Conservation (phyloP, 805 yeast species). For the Groenewaldozyma tartarivorans region DNA sequence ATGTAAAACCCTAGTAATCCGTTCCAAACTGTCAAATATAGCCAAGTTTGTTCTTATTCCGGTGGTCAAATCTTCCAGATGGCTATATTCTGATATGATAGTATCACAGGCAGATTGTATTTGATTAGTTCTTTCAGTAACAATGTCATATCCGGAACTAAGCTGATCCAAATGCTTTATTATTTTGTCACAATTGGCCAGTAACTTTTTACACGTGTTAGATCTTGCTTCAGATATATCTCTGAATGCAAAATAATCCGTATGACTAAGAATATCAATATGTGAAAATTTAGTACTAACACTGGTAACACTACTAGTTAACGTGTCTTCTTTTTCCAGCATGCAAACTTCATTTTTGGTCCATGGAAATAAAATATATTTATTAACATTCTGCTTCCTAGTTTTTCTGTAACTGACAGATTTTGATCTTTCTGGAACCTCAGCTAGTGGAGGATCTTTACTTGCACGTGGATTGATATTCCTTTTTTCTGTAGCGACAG, state of each 20-base stretch:
- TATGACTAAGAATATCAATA: conserved; percentile 31
- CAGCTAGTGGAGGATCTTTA: conserved; percentile 10
- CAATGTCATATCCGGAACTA: conserved; percentile 44
- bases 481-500: conserved; percentile 8
- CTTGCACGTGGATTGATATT: not conserved
- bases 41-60: conserved; percentile 42
- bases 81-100: conserved; percentile 38
- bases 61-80: conserved; percentile 32
- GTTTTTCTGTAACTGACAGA: conserved; percentile 5
- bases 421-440: conserved; percentile 9
- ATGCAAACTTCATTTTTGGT: conserved; percentile 32
- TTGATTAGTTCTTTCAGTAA: conserved; percentile 51
- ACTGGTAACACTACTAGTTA: conserved; percentile 30
- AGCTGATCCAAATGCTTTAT: conserved; percentile 39
- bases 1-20: conserved; percentile 58
- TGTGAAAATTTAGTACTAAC: conserved; percentile 21
- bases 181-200: conserved; percentile 37
- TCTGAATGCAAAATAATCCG: conserved; percentile 25
- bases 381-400: conserved; percentile 6
- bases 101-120: conserved; percentile 50
- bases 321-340: conserved; percentile 20
- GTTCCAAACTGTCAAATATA: conserved; percentile 62
- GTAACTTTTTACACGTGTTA: conserved; percentile 27
- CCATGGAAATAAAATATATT: conserved; percentile 27
- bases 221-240: conserved; percentile 26